Evolutionary conservation across 2,329 filamentous ascomycete genomes (phyloP).

Genomic region (Fusarium sp.): DNA sequence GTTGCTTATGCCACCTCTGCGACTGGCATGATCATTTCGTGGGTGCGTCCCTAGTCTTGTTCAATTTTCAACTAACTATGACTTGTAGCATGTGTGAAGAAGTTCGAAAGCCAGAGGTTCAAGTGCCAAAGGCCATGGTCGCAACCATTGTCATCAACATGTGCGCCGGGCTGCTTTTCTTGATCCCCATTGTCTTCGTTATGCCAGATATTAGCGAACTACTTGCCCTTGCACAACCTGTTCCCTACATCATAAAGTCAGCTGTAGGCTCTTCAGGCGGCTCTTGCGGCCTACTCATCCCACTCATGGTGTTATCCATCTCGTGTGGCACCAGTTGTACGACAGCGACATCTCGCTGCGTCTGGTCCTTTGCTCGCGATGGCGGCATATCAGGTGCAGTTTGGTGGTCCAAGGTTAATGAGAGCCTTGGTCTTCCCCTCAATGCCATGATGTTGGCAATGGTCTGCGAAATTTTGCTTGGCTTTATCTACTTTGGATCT

Average conservation of each 20-base stretch:
- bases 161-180: constrained; percentile 73
- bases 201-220: constrained; percentile 71
- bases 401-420: constrained; percentile 13
- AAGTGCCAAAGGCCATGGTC: constrained; percentile 80
- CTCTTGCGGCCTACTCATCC: constrained; percentile 5
- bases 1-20: constrained; percentile 80
- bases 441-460: constrained; percentile 24
- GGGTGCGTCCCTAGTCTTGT: constrained; percentile 49
- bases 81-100: constrained; percentile 76
- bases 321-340: constrained; percentile 21
- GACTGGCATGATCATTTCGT: constrained; percentile 85
- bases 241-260: constrained; percentile 70
- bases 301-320: constrained; percentile 9
- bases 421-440: constrained; percentile 1
- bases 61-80: background rate
- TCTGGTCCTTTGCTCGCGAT: constrained; percentile 20
- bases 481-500: constrained; percentile 22
- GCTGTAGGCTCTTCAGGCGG: constrained; percentile 10
- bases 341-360: constrained; percentile 18
- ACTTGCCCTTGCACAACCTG: constrained; percentile 68
- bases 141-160: constrained; percentile 75
- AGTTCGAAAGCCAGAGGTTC: constrained; percentile 73
- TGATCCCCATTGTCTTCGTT: constrained; percentile 77
- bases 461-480: constrained; percentile 3
- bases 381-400: constrained; percentile 17